Evolutionary conservation across 2,329 filamentous ascomycete genomes (phyloP).

Genomic region (Apiospora sp.): DNA sequence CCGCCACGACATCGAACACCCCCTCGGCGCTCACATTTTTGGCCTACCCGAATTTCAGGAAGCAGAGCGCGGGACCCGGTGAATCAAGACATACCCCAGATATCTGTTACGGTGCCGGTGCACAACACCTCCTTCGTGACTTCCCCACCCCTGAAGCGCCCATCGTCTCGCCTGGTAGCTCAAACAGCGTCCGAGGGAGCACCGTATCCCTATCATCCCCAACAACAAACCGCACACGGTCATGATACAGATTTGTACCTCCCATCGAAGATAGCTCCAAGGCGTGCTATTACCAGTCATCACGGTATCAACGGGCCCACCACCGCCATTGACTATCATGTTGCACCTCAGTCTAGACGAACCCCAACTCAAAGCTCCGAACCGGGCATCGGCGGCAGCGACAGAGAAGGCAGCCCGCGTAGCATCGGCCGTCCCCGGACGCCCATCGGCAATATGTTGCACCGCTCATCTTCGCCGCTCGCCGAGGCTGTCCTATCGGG

Average conservation of each 20-base stretch:
- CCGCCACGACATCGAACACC: constrained; percentile 4
- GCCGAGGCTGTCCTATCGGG: constrained; percentile 31
- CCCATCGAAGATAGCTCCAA: background rate
- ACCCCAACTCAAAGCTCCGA: background rate
- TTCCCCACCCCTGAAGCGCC: constrained; percentile 50
- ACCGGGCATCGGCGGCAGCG: background rate
- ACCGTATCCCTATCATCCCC: background rate
- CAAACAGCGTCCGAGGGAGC: background rate
- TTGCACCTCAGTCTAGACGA: background rate
- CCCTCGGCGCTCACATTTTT: constrained; percentile 6
- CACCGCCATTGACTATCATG: background rate
- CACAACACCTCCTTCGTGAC: constrained; percentile 43
- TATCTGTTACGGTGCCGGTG: constrained; percentile 28
- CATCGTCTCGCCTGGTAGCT: constrained; percentile 42
- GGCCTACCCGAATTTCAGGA: background rate
- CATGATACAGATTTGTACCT: background rate
- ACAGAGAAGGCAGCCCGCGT: background rate
- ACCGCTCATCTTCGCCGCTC: constrained; percentile 32
- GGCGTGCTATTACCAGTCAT: background rate
- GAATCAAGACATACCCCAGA: constrained; percentile 22
- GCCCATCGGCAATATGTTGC: constrained; percentile 10
- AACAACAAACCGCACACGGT: background rate
- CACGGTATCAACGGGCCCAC: background rate
- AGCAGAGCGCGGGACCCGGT: background rate
- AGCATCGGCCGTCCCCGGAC: constrained; percentile 25